Evolutionary conservation across 352 stramenopile species (phyloP).

Genomic region (Phytopythium kandeliae): DNA sequence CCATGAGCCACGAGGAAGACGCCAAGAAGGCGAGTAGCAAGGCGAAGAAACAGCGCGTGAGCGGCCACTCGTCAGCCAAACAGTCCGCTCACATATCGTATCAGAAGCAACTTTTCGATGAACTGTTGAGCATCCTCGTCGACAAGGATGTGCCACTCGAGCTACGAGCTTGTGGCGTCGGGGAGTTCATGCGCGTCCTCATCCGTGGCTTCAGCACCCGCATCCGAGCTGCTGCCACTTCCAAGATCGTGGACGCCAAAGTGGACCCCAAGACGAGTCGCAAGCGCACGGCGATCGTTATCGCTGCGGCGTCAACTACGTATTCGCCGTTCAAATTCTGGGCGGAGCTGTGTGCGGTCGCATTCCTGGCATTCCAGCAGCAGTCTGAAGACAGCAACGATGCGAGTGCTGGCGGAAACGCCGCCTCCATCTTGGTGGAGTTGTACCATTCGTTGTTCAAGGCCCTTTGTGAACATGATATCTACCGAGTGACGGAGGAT

Average conservation of each 20-base stretch:
- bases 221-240: constrained; percentile 51
- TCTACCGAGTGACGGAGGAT: constrained; percentile 86
- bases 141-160: constrained; percentile 21
- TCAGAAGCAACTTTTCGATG: constrained; percentile 76
- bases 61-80: constrained; percentile 12
- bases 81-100: constrained; percentile 57
- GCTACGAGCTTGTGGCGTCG: constrained; percentile 38
- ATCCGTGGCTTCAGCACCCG: constrained; percentile 47
- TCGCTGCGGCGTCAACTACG: constrained; percentile 62
- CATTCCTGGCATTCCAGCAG: constrained; percentile 37
- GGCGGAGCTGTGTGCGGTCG: constrained; percentile 71
- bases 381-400: constrained; percentile 4
- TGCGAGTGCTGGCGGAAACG: background rate
- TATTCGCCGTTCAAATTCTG: constrained; percentile 87
- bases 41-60: constrained; percentile 43
- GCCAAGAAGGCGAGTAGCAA: constrained; percentile 1
- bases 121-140: constrained; percentile 48
- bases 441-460: constrained; percentile 62
- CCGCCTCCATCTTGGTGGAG: constrained; percentile 24
- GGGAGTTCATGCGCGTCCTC: constrained; percentile 58
- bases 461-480: constrained; percentile 55
- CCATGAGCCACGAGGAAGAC: too few relatives aligned
- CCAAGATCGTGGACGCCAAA: constrained; percentile 72
- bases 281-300: constrained; percentile 70
- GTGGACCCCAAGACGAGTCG: constrained; percentile 66